phyloP scores from a whole-genome alignment of 306 rosid genomes.

The Sophora flavescens region DNA sequence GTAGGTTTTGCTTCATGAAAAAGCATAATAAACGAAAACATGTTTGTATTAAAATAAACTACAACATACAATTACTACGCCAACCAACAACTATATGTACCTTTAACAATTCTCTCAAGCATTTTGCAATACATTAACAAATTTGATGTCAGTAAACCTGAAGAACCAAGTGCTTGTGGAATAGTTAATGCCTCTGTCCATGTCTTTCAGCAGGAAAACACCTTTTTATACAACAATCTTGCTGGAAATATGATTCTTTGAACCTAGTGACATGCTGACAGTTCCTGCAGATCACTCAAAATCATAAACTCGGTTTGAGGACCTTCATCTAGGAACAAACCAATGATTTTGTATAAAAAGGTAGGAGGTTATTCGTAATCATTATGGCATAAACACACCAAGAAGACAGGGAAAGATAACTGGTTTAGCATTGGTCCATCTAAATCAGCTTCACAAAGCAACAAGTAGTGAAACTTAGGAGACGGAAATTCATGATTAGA shows the following conservation, averaged over 20 bases:
- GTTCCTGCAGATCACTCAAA: constrained; percentile 67
- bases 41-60: too few relatives aligned
- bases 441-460: constrained; percentile 28
- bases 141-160: too few relatives aligned
- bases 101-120: too few relatives aligned
- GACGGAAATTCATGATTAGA: constrained; percentile 26
- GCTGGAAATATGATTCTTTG: constrained; percentile 73
- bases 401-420: constrained; percentile 7
- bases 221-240: constrained; percentile 73
- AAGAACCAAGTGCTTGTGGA: too few relatives aligned
- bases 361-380: constrained; percentile 12
- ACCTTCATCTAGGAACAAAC: constrained; percentile 25
- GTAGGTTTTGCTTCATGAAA: too few relatives aligned
- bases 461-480: background rate
- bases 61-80: too few relatives aligned
- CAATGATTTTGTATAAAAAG: background rate
- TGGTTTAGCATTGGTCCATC: constrained; percentile 27
- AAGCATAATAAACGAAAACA: too few relatives aligned
- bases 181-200: too few relatives aligned
- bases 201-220: too few relatives aligned
- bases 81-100: too few relatives aligned
- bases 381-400: background rate
- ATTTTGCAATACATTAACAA: too few relatives aligned
- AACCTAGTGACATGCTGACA: constrained; percentile 53
- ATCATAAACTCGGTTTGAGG: constrained; percentile 32